A percentile compares a stretch with the other conserved stretches of the same genome.
phyloP scores from a whole-genome alignment of 2,329 filamentous ascomycete species.

The Blastomyces percursus region DNA sequence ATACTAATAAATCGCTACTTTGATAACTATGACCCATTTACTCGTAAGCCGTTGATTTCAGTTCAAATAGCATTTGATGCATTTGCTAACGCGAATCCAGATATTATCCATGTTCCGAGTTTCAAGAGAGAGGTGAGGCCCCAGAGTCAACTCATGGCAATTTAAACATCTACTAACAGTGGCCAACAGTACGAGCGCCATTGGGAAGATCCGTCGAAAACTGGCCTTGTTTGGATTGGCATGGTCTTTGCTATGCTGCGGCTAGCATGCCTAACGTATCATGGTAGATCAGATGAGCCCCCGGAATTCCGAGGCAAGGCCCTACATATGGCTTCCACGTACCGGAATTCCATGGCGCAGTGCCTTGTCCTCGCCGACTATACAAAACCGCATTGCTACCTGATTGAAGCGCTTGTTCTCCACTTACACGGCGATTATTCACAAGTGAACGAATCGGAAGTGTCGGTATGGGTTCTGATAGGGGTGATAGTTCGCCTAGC shows the following conservation, averaged over 20 bases:
- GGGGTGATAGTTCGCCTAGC: constrained; percentile 51
- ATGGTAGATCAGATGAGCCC: constrained; percentile 51
- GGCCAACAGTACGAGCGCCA: constrained; percentile 46
- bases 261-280: constrained; percentile 52
- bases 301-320: constrained; percentile 51
- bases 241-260: constrained; percentile 56
- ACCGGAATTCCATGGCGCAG: constrained; percentile 49
- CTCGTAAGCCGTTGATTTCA: constrained; percentile 37
- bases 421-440: constrained; percentile 53
- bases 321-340: constrained; percentile 35
- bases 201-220: constrained; percentile 48
- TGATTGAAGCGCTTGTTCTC: constrained; percentile 52
- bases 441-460: constrained; percentile 48
- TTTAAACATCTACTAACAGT: constrained; percentile 6
- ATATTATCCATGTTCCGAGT: constrained; percentile 70
- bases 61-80: background rate
- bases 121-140: constrained; percentile 59
- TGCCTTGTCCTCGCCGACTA: constrained; percentile 54
- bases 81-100: constrained; percentile 30
- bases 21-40: constrained; percentile 60
- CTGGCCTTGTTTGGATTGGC: constrained; percentile 50
- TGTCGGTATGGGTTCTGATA: constrained; percentile 49
- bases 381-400: constrained; percentile 48
- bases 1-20: constrained; percentile 82
- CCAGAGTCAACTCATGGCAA: background rate